Evolutionary conservation across 768 basidiomycete species (phyloP), one percentile per base, ranked within the genome.

Genomic region (Suillus clintonianus): DNA sequence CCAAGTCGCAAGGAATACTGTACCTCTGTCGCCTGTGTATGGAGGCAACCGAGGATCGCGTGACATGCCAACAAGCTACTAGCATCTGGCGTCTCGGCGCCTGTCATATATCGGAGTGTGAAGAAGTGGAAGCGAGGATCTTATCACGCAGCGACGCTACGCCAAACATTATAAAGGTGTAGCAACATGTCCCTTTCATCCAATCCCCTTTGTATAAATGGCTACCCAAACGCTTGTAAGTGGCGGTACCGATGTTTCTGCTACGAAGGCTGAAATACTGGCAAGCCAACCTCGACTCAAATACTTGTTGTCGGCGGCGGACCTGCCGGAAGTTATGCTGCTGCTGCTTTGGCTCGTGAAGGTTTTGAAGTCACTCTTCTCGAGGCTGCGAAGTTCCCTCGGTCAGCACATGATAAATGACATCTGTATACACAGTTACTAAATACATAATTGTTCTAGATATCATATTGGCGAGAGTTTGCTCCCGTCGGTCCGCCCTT

Each of bases 391-490:
- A 83, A 84, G 71, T 86, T 87, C 71, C 86, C 86, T 41, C 77
- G 70, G 83, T 71, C 13, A 36, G n/a, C 83, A 47, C 86, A 85
- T 69, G 84, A 86, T 71, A 73, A 85, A 55, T 86, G 84, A 1
- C 32, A 13, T 36, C 13, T 8, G 34, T 22, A 54, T 22, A 54
- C 22, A 14, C 22, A 24, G 1, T 54, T n/a, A 6, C 17, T 34
- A 37, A 59, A n/a, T 34, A 7, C 32, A 32, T 32, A 9, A 13
- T 8, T 22, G 19, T 13, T 14, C n/a, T 61, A 85, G 84, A 41
- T 87, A 86, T 70, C 85, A 86, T 71, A 75, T 85, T 58, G 86
- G 86, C 34, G 86, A 88, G 77, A 85, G 83, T 68, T 73, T 88
- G 34, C 86, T 88, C 63, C 86, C 87, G 6, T 87, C 86, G 5